These are phyloP conservation scores for Ustilago cynodontis DNA, from an alignment of 1,284 basidiomycete genomes.

Conservation along the genomic window DNA sequence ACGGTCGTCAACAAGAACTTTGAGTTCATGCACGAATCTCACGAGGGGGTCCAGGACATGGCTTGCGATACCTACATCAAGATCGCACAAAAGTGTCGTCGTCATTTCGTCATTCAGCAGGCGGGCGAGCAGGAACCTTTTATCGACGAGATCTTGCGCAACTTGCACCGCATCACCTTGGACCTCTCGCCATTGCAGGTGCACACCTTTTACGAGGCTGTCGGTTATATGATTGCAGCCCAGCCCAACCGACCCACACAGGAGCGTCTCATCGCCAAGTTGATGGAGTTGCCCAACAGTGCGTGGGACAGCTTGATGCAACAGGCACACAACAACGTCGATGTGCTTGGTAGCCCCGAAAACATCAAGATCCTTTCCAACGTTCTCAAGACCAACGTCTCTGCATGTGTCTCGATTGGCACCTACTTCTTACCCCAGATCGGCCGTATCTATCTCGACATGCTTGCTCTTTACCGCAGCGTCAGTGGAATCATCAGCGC, in stretches of 20 bases:
- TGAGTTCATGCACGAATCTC: slow-evolving; percentile 99
- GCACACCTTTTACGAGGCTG: slow-evolving; percentile 79
- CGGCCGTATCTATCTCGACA: slow-evolving; percentile 95
- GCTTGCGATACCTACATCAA: slow-evolving; percentile 99
- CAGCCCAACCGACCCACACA: slow-evolving; percentile 98
- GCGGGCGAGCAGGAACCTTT: slow-evolving; percentile 97
- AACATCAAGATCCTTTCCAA: slow-evolving; percentile 98
- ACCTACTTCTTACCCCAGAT: slow-evolving; percentile 97
- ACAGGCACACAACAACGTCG: slow-evolving; percentile 92
- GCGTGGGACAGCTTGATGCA: slow-evolving; percentile 98
- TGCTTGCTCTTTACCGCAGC: slow-evolving; percentile 97
- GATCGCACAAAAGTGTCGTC: slow-evolving; percentile 97
- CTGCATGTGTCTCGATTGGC: slow-evolving; percentile 96
- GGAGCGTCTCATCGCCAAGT: slow-evolving; percentile 91
- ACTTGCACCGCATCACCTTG: slow-evolving; percentile 92
- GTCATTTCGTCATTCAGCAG: slow-evolving; percentile 99
- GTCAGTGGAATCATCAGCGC: slow-evolving; percentile 98
- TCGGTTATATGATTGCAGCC: slow-evolving; percentile 99
- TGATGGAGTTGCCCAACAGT: slow-evolving; percentile 98
- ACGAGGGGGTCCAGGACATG: slow-evolving; percentile 99
- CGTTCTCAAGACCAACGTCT: slow-evolving; percentile 98
- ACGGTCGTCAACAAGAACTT: slow-evolving; percentile 99
- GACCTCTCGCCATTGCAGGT: slow-evolving; percentile 94
- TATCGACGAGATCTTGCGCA: slow-evolving; percentile 95
- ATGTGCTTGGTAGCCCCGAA: slow-evolving; percentile 88